Evolutionary conservation across 2,329 filamentous ascomycete genomes (phyloP), one percentile per base, ranked within the genome.

Genomic region (Monosporascus cannonballus): DNA sequence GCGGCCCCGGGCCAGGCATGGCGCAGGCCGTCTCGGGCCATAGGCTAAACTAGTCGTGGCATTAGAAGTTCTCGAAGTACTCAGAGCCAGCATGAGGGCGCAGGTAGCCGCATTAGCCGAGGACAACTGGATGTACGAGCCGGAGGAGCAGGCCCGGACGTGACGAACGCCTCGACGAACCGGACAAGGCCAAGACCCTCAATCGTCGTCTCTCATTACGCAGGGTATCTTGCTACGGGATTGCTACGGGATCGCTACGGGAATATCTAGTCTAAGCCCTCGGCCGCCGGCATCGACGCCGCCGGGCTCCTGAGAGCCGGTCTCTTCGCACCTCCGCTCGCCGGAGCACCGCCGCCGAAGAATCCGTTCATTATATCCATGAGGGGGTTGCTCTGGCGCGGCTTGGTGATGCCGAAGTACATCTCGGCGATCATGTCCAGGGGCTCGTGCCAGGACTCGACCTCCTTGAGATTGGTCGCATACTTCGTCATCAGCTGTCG

Each of bases 321-420:
- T 53, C 71, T 73, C 55, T 69, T 71, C 42, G 63, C 51, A 48
- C 57, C 61, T 36, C 61, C 64, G 47, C 61, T 54, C 22, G 56
- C 58, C 30, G 67, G 60, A 22, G 70, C 77, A n/a, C 79, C 80
- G 20, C 90, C 90, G 48, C 92, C 92, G 65, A 99, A 89, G 78
- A 99, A 83, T 57, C 85, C 92, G 47, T 91, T 92, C 89, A 99
- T 95, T 92, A 99, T 97, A 68, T 99, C 94, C 72, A 97, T 84
- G 70, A 99, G 76, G 3, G 92, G 92, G 70, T 97, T 97, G 58
- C 86, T 88, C 75, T 96, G 90, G 64, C 87, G 81, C 47, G 92
- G 93, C 66, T 91, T 86, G 74, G 85, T 83, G 68, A 99, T 95
- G 37, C 85, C 85, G 73, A 99, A 99, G 76, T 97, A 99, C 83